A percentile compares a stretch with the other conserved stretches of the same genome.
These are phyloP conservation scores for Globisporangium parvum DNA, from an alignment of 352 stramenopile genomes.

Conservation along the genomic window DNA sequence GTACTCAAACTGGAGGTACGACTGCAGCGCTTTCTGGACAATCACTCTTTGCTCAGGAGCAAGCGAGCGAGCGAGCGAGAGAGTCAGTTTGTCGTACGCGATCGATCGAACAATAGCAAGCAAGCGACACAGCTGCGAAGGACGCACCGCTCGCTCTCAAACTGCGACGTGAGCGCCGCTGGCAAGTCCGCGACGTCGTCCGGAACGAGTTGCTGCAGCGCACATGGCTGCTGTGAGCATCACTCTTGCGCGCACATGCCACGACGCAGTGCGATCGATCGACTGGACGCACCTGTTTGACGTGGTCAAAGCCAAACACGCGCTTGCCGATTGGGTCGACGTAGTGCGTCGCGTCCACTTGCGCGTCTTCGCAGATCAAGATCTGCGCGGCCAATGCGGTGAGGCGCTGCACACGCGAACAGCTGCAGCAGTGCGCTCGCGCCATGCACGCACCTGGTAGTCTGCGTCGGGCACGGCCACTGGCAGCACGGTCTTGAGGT, in stretches of 20 bases:
- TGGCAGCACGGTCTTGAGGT: conserved; percentile 59
- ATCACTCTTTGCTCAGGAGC: conserved; percentile 24
- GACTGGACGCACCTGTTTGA: conserved; percentile 47
- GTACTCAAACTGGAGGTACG: conserved; percentile 84
- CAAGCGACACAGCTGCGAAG: not conserved
- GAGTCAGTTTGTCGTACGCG: not conserved
- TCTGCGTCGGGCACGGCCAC: conserved; percentile 65
- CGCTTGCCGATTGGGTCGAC: conserved; percentile 69
- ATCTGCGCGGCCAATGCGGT: conserved; percentile 25
- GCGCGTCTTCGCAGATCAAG: conserved; percentile 72
- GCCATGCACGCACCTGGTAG: conserved; percentile 50
- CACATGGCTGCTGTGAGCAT: no score
- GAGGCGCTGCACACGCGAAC: no score
- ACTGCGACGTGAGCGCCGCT: conserved; percentile 27
- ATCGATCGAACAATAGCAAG: not conserved
- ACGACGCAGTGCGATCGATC: not conserved
- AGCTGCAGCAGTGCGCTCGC: no score
- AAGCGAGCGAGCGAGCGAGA: conserved; percentile 4
- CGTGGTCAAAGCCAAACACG: conserved; percentile 84
- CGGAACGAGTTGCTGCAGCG: conserved; percentile 31
- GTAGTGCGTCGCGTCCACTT: conserved; percentile 83
- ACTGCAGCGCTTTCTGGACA: conserved; percentile 67
- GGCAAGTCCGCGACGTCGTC: conserved; percentile 49
- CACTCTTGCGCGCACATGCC: not conserved
- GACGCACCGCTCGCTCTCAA: conserved; percentile 66